Percentiles rank a stretch among this genome's conserved stretches.
Conservation (phyloP, 1,284 basidiomycete genomes). For the Peniophora sp. region DNA sequence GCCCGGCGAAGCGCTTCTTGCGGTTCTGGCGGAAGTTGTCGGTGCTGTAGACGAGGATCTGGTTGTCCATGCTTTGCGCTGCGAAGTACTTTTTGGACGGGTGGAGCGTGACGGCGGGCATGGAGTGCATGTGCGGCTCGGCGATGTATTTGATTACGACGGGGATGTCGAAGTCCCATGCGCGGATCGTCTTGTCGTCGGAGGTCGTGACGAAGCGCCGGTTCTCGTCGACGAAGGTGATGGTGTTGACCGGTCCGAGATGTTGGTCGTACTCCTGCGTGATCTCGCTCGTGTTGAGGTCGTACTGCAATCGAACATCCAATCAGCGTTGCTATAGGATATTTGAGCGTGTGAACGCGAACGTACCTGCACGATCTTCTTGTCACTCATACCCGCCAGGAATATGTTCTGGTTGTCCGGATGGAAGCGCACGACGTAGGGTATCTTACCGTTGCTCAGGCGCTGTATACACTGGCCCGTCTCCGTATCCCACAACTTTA, state of each 20-base stretch:
- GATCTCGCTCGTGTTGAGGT: conserved; percentile 88
- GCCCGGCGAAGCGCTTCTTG: conserved; percentile 97
- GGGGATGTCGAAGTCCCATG: conserved; percentile 98
- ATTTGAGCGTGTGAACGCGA: neutral
- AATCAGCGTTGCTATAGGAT: neutral
- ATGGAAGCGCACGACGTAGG: conserved; percentile 92
- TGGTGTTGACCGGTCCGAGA: conserved; percentile 95
- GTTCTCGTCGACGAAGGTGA: conserved; percentile 97
- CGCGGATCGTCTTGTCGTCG: conserved; percentile 98
- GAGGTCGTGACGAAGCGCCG: conserved; percentile 96
- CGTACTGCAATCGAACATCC: conserved; percentile 64
- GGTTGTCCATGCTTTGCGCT: conserved; percentile 96
- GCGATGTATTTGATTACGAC: conserved; percentile 99
- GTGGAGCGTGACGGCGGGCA: conserved; percentile 95
- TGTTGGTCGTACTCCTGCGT: conserved; percentile 99
- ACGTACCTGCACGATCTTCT: conserved; percentile 93
- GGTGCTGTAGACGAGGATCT: conserved; percentile 93
- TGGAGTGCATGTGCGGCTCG: conserved; percentile 99
- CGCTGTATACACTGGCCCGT: conserved; percentile 94
- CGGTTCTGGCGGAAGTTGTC: conserved; percentile 97
- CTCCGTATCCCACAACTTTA: conserved; percentile 99
- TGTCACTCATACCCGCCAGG: conserved; percentile 97
- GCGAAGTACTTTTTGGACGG: conserved; percentile 96
- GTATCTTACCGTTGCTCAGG: conserved; percentile 94
- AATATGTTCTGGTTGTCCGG: conserved; percentile 97